Conservation (phyloP, 73 alveolate species). For the Uronychia binucleata region DNA sequence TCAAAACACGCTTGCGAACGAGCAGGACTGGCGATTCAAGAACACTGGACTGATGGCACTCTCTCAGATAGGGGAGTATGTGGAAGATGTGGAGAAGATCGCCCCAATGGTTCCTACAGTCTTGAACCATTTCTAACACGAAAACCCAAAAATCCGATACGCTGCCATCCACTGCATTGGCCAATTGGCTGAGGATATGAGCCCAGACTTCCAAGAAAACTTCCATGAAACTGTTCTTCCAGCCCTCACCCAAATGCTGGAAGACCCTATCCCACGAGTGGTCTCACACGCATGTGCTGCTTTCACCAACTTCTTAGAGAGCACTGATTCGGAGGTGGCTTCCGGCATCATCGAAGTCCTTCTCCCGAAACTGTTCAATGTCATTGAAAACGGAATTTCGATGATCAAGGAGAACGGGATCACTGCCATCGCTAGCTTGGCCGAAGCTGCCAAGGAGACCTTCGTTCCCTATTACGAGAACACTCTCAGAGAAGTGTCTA, state of each 20-base stretch:
- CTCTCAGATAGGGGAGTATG: constrained; percentile 86
- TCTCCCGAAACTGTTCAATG: constrained; percentile 2
- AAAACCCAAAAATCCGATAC: constrained; percentile 91
- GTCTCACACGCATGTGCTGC: constrained; percentile 32
- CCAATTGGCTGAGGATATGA: constrained; percentile 67
- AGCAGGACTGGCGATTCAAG: constrained; percentile 88
- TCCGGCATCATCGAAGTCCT: neutral
- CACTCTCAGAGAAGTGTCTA: neutral
- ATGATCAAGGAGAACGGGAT: constrained; percentile 18
- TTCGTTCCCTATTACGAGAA: constrained; percentile 6
- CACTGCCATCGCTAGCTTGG: constrained; percentile 28
- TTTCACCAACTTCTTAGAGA: constrained; percentile 20
- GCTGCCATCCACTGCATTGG: constrained; percentile 97
- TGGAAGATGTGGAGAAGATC: constrained; percentile 75
- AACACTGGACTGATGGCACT: constrained; percentile 88
- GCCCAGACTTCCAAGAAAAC: constrained; percentile 39
- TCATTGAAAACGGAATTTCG: neutral
- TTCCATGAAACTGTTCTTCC: constrained; percentile 91
- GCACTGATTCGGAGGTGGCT: constrained; percentile 7
- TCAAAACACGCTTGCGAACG: constrained; percentile 58
- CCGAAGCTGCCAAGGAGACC: constrained; percentile 28
- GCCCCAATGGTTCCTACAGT: constrained; percentile 77
- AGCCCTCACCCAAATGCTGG: constrained; percentile 36
- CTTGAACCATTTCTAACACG: constrained; percentile 62
- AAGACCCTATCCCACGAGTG: constrained; percentile 22